Conservation (phyloP, 768 basidiomycete genomes). For the Crucibulum laeve region DNA sequence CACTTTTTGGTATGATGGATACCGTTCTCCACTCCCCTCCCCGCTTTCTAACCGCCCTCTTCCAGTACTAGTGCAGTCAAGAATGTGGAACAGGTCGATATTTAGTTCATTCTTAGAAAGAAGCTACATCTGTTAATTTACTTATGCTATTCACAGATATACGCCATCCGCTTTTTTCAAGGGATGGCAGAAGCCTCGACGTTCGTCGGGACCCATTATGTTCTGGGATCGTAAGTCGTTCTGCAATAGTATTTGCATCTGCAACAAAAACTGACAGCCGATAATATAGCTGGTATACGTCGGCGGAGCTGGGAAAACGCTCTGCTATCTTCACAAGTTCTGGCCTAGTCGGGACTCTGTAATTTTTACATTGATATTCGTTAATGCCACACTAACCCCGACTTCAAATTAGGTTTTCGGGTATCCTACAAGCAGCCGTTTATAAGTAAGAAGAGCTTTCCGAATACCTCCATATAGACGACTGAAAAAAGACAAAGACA, state of each 20-base stretch:
- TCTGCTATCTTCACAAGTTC: conserved; percentile 70
- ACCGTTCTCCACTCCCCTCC: too few relatives aligned
- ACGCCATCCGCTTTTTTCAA: conserved; percentile 69
- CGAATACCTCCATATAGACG: conserved; percentile 1
- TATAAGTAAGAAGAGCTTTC: conserved; percentile 37
- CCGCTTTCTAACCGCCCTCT: too few relatives aligned
- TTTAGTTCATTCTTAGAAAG: background rate
- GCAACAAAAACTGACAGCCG: background rate
- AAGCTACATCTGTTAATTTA: background rate
- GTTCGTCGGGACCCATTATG: conserved; percentile 71
- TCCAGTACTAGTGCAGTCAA: conserved; percentile 52
- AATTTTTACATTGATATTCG: conserved; percentile 9
- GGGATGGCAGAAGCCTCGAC: conserved; percentile 72
- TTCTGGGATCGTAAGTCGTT: conserved; percentile 67
- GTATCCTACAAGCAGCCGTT: conserved; percentile 59
- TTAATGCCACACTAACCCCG: background rate
- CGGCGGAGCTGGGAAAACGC: conserved; percentile 65
- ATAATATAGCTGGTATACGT: conserved; percentile 58
- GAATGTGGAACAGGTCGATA: conserved; percentile 48
- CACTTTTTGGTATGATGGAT: conserved; percentile 67
- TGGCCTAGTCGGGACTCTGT: conserved; percentile 60
- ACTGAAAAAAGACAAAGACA: conserved; percentile 22
- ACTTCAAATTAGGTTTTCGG: conserved; percentile 46
- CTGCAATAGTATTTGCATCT: background rate
- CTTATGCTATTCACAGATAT: conserved; percentile 35